Evolutionary conservation across 257 asterid species (phyloP), one percentile per base, ranked within the genome.

Genomic region (Echium plantagineum): DNA sequence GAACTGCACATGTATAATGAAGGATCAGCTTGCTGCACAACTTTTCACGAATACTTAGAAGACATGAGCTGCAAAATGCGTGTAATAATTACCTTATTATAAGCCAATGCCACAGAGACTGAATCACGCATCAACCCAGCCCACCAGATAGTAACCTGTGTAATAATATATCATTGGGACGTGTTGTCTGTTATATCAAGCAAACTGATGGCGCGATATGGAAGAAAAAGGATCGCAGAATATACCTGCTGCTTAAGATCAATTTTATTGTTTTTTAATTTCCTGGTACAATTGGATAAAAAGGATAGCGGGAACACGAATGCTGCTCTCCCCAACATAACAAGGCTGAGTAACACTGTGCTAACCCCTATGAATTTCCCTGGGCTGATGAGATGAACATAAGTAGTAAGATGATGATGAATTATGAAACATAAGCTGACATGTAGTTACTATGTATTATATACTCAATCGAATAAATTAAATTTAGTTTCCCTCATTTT

Each of bases 121-220:
- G 96, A 84, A 17, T 94, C 96, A 55, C 96, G 80, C 83, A 80
- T 85, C 31, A 88, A 75, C 66, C 96, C 96, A 73, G 94, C 81
- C 59, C 59, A 55, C 59, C 59, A 55, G 32, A 55, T 55, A n/a
- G 32, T 21, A 21, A 55, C 59, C 59, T 55, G 59, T 55, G 32
- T 28, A 28, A n/a, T 20, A 13, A 13, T 15, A 20, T 8, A 15
- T 21, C 21, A 30, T 55, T 55, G 21, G 1, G 32, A 28, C 32
- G 5, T 28, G 32, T 6, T 1, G 32, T 28, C 32, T 4, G 32
- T 28, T 28, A 6, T 2, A 28, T 28, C 32, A 28, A 28, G 5
- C 7, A 28, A 28, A 28, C 32, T 28, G 32, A 28, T 4, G 3
- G 5, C 32, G 3, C 32, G 32, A 28, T 4, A 28, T 28, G 5